These are phyloP conservation scores for Coprinopsis marcescibilis DNA, from an alignment of 768 basidiomycete genomes.

Conservation along the genomic window DNA sequence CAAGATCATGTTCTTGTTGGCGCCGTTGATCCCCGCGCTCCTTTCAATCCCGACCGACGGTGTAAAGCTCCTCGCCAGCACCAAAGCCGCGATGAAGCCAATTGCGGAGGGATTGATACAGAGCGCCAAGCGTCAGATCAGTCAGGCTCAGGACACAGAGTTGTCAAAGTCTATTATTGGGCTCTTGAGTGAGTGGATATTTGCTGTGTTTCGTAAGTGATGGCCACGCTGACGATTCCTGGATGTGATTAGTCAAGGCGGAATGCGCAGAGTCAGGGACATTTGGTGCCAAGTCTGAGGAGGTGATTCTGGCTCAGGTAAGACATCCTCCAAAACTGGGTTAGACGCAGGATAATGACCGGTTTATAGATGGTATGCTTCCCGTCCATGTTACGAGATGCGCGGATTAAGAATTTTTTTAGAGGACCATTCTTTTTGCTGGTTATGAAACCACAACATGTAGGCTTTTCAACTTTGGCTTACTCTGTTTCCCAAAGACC, in stretches of 20 bases:
- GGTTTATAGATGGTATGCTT: conserved; percentile 31
- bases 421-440: conserved; percentile 13
- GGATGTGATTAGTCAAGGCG: conserved; percentile 26
- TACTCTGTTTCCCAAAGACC: neutral
- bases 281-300: conserved; percentile 28
- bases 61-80: conserved; percentile 22
- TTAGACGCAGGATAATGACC: conserved; percentile 25
- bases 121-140: conserved; percentile 28
- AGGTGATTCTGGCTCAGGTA: conserved; percentile 33
- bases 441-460: conserved; percentile 54
- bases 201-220: too few relatives aligned
- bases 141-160: conserved; percentile 16
- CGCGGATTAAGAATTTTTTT: too few relatives aligned
- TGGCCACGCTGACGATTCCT: neutral
- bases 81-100: conserved; percentile 30
- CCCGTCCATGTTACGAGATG: too few relatives aligned
- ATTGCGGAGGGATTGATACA: conserved; percentile 36
- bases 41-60: conserved; percentile 30
- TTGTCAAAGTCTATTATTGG: conserved; percentile 39
- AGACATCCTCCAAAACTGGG: neutral
- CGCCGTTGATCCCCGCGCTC: conserved; percentile 30
- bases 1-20: conserved; percentile 29
- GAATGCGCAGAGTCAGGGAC: conserved; percentile 25
- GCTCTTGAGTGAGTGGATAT: conserved; percentile 22
- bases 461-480: conserved; percentile 17